These are phyloP conservation scores for Rhododendron henanense DNA, from an alignment of 148 eudicot genomes.

Conservation along the genomic window DNA sequence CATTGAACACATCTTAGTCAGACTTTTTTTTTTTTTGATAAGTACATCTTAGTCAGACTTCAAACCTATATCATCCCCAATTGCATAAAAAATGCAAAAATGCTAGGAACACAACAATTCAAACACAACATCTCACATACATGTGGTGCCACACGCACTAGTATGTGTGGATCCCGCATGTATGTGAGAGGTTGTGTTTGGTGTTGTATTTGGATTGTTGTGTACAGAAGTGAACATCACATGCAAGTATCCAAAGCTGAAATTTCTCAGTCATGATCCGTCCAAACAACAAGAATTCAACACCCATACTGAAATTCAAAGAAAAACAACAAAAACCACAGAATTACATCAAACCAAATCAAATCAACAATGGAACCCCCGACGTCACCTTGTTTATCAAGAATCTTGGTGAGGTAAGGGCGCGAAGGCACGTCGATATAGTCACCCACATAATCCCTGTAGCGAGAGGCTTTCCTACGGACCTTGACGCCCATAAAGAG, in stretches of 20 bases:
- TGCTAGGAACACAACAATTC: no score
- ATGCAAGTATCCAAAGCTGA: neutral
- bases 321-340: neutral
- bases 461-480: constrained; percentile 55
- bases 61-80: neutral
- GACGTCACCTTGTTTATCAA: constrained; percentile 69
- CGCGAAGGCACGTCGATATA: constrained; percentile 62
- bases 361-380: neutral
- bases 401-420: constrained; percentile 62
- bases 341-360: neutral
- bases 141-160: no score
- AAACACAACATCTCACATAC: no score
- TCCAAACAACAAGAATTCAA: neutral
- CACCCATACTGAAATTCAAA: neutral
- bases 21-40: neutral
- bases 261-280: neutral
- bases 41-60: neutral
- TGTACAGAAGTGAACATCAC: neutral
- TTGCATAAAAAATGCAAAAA: neutral
- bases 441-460: constrained; percentile 58
- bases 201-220: no score
- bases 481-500: constrained; percentile 73
- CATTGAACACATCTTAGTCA: neutral
- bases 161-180: no score
- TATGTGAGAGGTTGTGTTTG: no score